phyloP scores from a whole-genome alignment of 345 rosid species.

The Abelmoschus esculentus region DNA sequence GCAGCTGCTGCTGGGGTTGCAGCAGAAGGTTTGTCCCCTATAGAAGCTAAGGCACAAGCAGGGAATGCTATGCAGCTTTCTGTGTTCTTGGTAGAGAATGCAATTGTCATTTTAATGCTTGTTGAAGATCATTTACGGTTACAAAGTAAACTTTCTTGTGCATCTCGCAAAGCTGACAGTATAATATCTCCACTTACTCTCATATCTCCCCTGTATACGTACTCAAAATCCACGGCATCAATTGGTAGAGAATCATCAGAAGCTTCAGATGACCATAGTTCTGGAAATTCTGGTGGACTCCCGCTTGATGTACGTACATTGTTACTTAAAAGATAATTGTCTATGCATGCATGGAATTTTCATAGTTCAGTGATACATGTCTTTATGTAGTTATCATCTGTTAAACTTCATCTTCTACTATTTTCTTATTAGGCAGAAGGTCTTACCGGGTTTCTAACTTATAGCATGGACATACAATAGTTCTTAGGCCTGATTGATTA shows the following conservation, averaged over 20 bases:
- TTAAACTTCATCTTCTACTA: neutral
- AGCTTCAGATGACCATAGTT: constrained; percentile 42
- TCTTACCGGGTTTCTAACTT: neutral
- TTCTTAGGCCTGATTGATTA: constrained; percentile 1
- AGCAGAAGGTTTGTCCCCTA: constrained; percentile 87
- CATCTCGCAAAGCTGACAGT: constrained; percentile 40
- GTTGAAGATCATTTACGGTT: constrained; percentile 96
- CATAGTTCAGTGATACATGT: neutral
- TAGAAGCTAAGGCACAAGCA: constrained; percentile 79
- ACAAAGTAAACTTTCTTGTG: constrained; percentile 79
- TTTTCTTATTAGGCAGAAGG: neutral
- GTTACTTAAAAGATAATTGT: constrained; percentile 6
- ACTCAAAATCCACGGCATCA: constrained; percentile 33
- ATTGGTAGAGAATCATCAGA: constrained; percentile 51
- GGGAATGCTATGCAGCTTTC: constrained; percentile 93
- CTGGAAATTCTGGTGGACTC: constrained; percentile 60
- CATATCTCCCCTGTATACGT: constrained; percentile 44
- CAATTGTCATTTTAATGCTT: constrained; percentile 94
- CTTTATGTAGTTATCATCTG: neutral
- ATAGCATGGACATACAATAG: neutral
- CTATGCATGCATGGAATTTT: neutral
- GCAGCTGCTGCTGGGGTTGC: constrained; percentile 71
- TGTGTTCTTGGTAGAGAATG: constrained; percentile 92
- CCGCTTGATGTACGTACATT: constrained; percentile 76
- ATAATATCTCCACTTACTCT: constrained; percentile 72